Evolutionary conservation across 1,284 basidiomycete genomes (phyloP).

Genomic region (Sporisorium reilianum): DNA sequence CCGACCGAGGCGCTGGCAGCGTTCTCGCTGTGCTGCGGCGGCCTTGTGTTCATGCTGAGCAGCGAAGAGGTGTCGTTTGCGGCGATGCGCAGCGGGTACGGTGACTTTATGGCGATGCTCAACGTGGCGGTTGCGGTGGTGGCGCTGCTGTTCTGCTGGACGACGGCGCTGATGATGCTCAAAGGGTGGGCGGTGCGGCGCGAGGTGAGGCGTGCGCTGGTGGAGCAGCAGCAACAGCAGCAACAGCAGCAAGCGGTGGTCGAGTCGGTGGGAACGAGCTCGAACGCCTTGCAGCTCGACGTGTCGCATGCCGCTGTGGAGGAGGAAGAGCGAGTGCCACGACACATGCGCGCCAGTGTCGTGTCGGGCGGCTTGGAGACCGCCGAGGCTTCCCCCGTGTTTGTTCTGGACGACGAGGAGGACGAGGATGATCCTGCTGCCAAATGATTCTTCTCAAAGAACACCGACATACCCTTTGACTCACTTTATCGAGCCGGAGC

Average conservation of each 20-base stretch:
- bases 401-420: slow-evolving; percentile 48
- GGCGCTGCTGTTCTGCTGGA: slow-evolving; percentile 60
- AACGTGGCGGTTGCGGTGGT: slow-evolving; percentile 63
- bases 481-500: neutral
- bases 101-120: slow-evolving; percentile 75
- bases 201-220: slow-evolving; percentile 28
- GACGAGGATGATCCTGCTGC: slow-evolving; percentile 7
- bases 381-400: slow-evolving; percentile 24
- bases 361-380: neutral
- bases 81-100: slow-evolving; percentile 89
- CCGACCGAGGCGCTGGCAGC: slow-evolving; percentile 91
- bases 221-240: too few species aligned
- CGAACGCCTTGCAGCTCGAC: slow-evolving; percentile 21
- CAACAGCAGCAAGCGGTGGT: neutral
- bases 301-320: neutral
- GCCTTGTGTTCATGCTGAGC: slow-evolving; percentile 89
- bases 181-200: slow-evolving; percentile 62
- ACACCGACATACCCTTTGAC: slow-evolving; percentile 3
- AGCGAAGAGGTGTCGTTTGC: slow-evolving; percentile 90
- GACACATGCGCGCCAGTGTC: slow-evolving; percentile 35
- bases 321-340: slow-evolving; percentile 14
- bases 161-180: slow-evolving; percentile 57
- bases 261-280: neutral
- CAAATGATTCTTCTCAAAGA: neutral
- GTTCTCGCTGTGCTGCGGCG: slow-evolving; percentile 88